Evolutionary conservation across 331 rosid species (phyloP).

Genomic region (Spiraea crenata): DNA sequence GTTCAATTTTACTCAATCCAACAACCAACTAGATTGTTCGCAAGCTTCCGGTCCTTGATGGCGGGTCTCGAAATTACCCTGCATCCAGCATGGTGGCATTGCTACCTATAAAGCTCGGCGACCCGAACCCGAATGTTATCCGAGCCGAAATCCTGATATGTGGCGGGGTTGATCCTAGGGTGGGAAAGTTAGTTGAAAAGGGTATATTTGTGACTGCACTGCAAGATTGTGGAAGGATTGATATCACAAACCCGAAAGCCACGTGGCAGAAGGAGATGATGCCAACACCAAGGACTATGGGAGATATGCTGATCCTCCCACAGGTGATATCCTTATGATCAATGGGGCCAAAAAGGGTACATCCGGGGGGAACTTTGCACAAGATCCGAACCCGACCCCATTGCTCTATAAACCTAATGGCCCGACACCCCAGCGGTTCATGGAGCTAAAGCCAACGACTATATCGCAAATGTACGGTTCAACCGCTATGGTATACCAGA

Average conservation of each 20-base stretch:
- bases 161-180: conserved; percentile 6
- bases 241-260: conserved; percentile 7
- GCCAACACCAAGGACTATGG: conserved; percentile 22
- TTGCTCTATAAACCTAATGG: neutral
- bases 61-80: conserved; percentile 16
- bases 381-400: conserved; percentile 7
- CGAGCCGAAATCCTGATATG: conserved; percentile 6
- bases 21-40: conserved; percentile 7
- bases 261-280: conserved; percentile 21
- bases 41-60: conserved; percentile 9
- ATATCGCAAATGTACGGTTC: conserved; percentile 16
- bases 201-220: conserved; percentile 5
- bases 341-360: conserved; percentile 20
- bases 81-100: conserved; percentile 13
- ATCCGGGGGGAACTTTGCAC: conserved; percentile 10
- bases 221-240: conserved; percentile 20
- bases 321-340: neutral
- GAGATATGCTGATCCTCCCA: conserved; percentile 21
- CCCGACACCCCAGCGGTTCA: conserved; percentile 11
- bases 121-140: neutral
- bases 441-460: neutral
- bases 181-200: conserved; percentile 1
- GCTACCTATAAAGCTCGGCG: conserved; percentile 5
- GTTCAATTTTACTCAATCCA: conserved; percentile 1
- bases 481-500: neutral